Conservation (phyloP, 2,329 filamentous ascomycete genomes). For the Lachnellula hyalina region DNA sequence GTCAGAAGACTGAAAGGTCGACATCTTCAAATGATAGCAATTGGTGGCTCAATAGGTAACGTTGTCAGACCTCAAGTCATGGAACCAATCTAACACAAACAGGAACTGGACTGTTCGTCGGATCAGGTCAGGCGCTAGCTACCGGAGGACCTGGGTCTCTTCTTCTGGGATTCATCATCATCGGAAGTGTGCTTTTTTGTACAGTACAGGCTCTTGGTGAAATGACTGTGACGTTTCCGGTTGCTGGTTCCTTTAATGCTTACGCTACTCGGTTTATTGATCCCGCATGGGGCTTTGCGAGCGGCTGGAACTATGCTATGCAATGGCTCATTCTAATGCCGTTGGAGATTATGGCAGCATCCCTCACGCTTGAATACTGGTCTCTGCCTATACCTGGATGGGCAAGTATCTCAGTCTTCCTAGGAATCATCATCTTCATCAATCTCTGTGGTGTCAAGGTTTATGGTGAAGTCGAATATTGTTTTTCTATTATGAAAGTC, state of each 20-base stretch:
- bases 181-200: constrained; percentile 83
- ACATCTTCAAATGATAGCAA: constrained; percentile 96
- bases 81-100: constrained; percentile 28
- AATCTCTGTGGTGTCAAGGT: constrained; percentile 84
- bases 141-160: constrained; percentile 73
- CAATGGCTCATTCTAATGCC: constrained; percentile 83
- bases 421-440: constrained; percentile 68
- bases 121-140: constrained; percentile 66
- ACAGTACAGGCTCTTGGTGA: constrained; percentile 90
- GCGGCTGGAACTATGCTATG: constrained; percentile 91
- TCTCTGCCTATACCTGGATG: constrained; percentile 65
- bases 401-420: constrained; percentile 81
- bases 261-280: constrained; percentile 94
- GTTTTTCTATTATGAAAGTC: constrained; percentile 84
- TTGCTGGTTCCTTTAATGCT: constrained; percentile 91
- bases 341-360: constrained; percentile 79
- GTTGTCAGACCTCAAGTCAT: constrained; percentile 1
- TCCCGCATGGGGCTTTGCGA: constrained; percentile 89
- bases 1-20: constrained; percentile 73
- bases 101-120: constrained; percentile 83
- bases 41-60: constrained; percentile 80
- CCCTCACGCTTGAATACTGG: constrained; percentile 82
- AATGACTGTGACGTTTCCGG: constrained; percentile 83
- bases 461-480: constrained; percentile 86
- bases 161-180: constrained; percentile 70